Evolutionary conservation across 129 eudicot genomes (phyloP).

Genomic region (Flaveria trinervia): DNA sequence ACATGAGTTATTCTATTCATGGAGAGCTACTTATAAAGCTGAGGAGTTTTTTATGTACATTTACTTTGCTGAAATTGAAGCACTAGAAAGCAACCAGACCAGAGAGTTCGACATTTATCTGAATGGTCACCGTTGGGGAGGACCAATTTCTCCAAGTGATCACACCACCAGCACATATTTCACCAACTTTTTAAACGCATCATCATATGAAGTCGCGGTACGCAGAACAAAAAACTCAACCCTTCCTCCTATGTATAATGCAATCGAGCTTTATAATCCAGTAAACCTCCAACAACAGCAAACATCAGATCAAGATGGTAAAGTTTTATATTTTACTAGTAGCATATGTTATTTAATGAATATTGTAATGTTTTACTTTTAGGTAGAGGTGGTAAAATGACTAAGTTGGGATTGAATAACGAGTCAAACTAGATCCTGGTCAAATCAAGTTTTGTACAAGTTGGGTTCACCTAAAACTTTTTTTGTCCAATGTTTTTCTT

Average conservation of each 20-base stretch:
- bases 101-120: slow-evolving; percentile 46
- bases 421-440: neutral
- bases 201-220: neutral
- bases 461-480: neutral
- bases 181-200: too few relatives aligned
- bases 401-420: neutral
- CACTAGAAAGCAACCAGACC: slow-evolving; percentile 18
- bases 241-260: slow-evolving; percentile 43
- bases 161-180: neutral
- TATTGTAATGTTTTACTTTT: neutral
- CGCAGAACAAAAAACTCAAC: slow-evolving; percentile 25
- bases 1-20: slow-evolving; percentile 1
- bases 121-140: slow-evolving; percentile 1
- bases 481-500: neutral
- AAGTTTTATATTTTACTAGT: neutral
- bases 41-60: slow-evolving; percentile 26
- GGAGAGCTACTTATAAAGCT: slow-evolving; percentile 4
- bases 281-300: slow-evolving; percentile 21
- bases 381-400: neutral
- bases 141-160: slow-evolving; percentile 21
- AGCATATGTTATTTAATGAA: neutral
- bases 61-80: slow-evolving; percentile 48
- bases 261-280: slow-evolving; percentile 32
- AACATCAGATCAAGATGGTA: slow-evolving; percentile 41
- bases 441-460: neutral